These are phyloP conservation scores for Peziza echinospora DNA, from an alignment of 495 filamentous ascomycete species.

Conservation along the genomic window DNA sequence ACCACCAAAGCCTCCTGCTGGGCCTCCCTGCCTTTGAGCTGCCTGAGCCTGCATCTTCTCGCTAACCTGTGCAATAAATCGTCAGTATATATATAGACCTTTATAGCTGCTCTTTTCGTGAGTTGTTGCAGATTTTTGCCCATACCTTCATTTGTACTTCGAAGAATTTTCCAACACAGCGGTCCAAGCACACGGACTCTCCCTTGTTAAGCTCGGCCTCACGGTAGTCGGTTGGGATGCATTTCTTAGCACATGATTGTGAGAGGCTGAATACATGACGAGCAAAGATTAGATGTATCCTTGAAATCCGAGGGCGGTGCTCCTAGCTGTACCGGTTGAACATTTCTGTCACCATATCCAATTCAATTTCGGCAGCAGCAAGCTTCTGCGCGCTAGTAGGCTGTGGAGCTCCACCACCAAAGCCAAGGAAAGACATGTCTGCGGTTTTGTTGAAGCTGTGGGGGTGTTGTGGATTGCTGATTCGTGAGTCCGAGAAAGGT, in stretches of 20 bases:
- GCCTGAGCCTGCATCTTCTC: conserved; percentile 58
- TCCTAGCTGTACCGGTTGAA: conserved; percentile 58
- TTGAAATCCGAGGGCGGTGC: neutral
- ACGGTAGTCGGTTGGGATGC: conserved; percentile 72
- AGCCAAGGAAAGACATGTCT: conserved; percentile 75
- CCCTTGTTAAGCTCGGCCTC: conserved; percentile 95
- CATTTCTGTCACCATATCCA: conserved; percentile 90
- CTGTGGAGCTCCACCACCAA: conserved; percentile 57
- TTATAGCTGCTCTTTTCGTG: conserved; percentile 20
- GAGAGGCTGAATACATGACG: conserved; percentile 48
- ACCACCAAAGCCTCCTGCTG: conserved; percentile 22
- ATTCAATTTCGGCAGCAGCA: conserved; percentile 74
- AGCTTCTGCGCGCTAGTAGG: conserved; percentile 91
- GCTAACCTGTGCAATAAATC: conserved; percentile 2
- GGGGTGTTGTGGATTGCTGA: too few relatives aligned
- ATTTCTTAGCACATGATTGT: conserved; percentile 78
- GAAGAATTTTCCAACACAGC: conserved; percentile 93
- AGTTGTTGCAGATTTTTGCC: too few relatives aligned
- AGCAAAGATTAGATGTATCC: neutral
- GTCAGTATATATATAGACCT: neutral
- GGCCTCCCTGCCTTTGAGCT: conserved; percentile 27
- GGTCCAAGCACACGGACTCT: conserved; percentile 91
- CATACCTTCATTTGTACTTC: conserved; percentile 92
- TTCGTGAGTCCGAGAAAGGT: too few relatives aligned
- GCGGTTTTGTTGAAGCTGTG: conserved; percentile 3